Percentiles rank a stretch among this genome's conserved stretches.
Conservation (phyloP, 2,329 filamentous ascomycete genomes). For the Sporothrix euskadiensis region DNA sequence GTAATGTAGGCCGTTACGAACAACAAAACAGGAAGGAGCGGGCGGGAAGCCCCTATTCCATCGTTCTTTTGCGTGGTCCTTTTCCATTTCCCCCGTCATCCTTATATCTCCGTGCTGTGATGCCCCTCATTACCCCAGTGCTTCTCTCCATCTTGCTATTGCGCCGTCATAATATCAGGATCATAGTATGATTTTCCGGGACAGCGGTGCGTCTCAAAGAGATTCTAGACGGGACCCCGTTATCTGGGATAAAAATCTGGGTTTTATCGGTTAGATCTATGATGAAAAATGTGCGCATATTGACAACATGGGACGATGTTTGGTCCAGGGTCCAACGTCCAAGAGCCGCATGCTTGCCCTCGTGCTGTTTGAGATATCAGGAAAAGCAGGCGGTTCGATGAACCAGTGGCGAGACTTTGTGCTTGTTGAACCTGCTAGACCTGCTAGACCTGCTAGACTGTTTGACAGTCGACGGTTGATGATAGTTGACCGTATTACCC, state of each 20-base stretch:
- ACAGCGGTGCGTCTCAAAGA: slow-evolving; percentile 12
- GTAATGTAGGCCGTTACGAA: not conserved
- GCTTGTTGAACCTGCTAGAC: not conserved
- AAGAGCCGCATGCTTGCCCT: not conserved
- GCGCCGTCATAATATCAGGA: not conserved
- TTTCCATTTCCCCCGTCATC: not conserved
- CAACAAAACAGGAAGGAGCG: not conserved
- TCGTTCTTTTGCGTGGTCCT: not conserved
- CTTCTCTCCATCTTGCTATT: not conserved
- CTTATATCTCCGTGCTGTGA: not conserved
- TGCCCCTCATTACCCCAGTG: not conserved
- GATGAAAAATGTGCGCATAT: not conserved
- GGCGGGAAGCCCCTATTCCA: not conserved
- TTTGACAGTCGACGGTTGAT: not conserved
- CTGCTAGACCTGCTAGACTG: not conserved
- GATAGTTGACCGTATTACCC: not conserved
- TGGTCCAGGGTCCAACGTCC: not conserved
- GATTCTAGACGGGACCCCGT: not conserved
- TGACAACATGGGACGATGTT: slow-evolving; percentile 9
- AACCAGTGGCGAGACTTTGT: not conserved
- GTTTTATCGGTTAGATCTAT: not conserved
- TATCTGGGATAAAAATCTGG: not conserved
- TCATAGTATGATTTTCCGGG: not conserved
- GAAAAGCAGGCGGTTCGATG: not conserved
- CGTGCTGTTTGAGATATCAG: not conserved